Base-by-base conservation (phyloP, 2,329 filamentous ascomycete genomes). In the Purpureocillium takamizusanense region DNA sequence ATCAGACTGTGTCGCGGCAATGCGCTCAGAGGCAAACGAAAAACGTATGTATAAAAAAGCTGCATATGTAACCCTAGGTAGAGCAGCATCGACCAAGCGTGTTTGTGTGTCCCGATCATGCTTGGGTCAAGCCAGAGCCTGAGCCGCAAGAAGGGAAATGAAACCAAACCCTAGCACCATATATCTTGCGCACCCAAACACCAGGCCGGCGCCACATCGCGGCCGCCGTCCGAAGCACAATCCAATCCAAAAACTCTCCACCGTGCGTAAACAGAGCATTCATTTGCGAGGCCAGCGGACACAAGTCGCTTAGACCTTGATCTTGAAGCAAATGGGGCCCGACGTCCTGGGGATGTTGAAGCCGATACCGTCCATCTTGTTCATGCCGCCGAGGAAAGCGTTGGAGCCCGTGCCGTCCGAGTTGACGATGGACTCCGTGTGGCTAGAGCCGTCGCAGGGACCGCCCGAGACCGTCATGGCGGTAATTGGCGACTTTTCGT, bases 341-440 rank as follows among this genome's bases (percentile, higher is more conserved):
- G 50, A 44, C 34, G 52, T 50, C 25, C 50, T 38, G 41, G 50
- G 44, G 37, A 63, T 36, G 56, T 67, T 68, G 46, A 65, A 57
- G 32, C 65, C 65, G 13, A 63, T 32, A 33, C 65, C 65, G 37
- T 67, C 65, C 1, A 39, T 21, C 23, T 42, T 57, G 48, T 65
- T 55, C 46, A 55, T 64, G 37, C 60, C 60, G 14, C 35, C 45
- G 36, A 57, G 45, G 55, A 62, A 68, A 34, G 64, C 60, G 46
- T 64, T 66, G 34, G 31, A 40, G 38, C 63, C 62, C 16, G 38
- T 43, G 30, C 61, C 61, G 39, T 54, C 55, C 15, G 51, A 41
- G 48, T 52, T 55, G 53, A 67, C 54, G 53, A 48, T 58, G 29
- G 65, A 66, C 61, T 68, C 72, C 44, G 55, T 57, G 31, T 8